phyloP scores from a whole-genome alignment of 2,329 filamentous ascomycete species.

The Zarea fungicola region DNA sequence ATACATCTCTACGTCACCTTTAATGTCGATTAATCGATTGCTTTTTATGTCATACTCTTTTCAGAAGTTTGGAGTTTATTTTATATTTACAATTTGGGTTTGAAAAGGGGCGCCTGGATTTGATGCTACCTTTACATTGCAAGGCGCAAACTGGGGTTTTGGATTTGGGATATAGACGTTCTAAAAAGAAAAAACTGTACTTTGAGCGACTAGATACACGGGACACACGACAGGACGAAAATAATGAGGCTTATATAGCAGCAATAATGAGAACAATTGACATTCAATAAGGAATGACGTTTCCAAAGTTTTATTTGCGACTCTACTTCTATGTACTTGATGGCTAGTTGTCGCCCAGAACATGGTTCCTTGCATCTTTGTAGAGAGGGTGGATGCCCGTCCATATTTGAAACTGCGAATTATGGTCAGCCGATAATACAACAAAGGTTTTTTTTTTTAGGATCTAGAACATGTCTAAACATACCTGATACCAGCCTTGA shows the following conservation, averaged over 20 bases:
- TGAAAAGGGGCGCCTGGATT: neutral
- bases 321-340: no score
- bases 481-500: conserved; percentile 83
- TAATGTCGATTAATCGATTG: no score
- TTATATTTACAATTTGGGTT: neutral
- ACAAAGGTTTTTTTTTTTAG: no score
- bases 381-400: conserved; percentile 74
- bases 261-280: no score
- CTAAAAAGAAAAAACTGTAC: neutral
- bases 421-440: no score
- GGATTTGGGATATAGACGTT: neutral
- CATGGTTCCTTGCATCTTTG: conserved; percentile 58
- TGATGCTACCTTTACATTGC: neutral
- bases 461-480: no score
- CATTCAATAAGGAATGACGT: no score
- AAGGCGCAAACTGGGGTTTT: neutral
- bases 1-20: no score
- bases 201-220: conserved; percentile 1
- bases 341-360: conserved; percentile 38
- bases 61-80: neutral
- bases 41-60: no score
- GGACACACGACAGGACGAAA: no score
- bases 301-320: no score
- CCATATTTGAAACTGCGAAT: conserved; percentile 78
- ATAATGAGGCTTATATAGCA: neutral